Percentiles rank a stretch among this genome's conserved stretches.
phyloP scores from a whole-genome alignment of 805 yeast species.

The Cyberlindnera veronae region DNA sequence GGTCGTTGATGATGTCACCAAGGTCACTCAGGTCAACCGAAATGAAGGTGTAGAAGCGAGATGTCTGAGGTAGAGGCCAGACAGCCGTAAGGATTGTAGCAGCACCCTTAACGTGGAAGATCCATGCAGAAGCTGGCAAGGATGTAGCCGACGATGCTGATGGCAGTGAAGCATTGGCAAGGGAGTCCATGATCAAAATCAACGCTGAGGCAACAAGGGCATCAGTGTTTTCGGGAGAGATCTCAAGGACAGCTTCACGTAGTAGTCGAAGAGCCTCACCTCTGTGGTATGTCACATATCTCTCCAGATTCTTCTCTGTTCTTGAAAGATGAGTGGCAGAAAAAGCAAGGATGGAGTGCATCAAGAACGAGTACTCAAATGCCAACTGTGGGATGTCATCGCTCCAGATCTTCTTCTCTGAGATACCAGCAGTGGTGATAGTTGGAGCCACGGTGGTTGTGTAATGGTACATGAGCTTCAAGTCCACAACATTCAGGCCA shows the following conservation, averaged over 20 bases:
- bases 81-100: slow-evolving; percentile 94
- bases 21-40: slow-evolving; percentile 89
- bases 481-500: slow-evolving; percentile 44
- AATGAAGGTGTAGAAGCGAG: slow-evolving; percentile 63
- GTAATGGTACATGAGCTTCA: slow-evolving; percentile 83
- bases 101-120: slow-evolving; percentile 95
- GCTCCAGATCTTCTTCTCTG: slow-evolving; percentile 82
- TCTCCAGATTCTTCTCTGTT: slow-evolving; percentile 70
- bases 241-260: slow-evolving; percentile 81
- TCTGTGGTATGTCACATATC: slow-evolving; percentile 79
- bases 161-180: slow-evolving; percentile 79
- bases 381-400: slow-evolving; percentile 86
- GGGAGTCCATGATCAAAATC: slow-evolving; percentile 85
- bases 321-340: slow-evolving; percentile 89
- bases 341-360: slow-evolving; percentile 89
- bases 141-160: slow-evolving; percentile 38
- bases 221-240: slow-evolving; percentile 82
- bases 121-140: slow-evolving; percentile 92
- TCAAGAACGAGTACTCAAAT: slow-evolving; percentile 80
- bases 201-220: slow-evolving; percentile 91
- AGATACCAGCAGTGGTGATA: slow-evolving; percentile 86
- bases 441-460: slow-evolving; percentile 81
- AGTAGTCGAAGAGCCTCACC: slow-evolving; percentile 80
- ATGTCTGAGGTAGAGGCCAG: slow-evolving; percentile 79
- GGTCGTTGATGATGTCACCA: slow-evolving; percentile 54